Conservation (phyloP, 1,284 basidiomycete species). For the Malassezia dermatis region DNA sequence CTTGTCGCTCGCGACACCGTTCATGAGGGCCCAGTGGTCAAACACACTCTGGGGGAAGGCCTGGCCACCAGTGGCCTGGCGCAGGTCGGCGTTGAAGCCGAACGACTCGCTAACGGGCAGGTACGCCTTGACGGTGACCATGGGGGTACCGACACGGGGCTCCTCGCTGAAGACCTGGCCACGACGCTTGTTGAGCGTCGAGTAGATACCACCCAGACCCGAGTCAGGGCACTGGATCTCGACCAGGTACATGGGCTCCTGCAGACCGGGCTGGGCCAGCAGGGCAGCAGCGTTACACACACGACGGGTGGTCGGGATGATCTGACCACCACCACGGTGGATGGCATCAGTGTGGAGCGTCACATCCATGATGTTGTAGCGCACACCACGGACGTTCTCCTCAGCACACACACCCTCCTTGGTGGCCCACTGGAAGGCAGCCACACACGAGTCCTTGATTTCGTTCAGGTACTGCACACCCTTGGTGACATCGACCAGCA, state of each 20-base stretch:
- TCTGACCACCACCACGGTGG: constrained; percentile 97
- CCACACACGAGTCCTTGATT: constrained; percentile 99
- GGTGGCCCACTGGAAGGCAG: constrained; percentile 98
- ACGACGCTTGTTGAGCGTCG: constrained; percentile 84
- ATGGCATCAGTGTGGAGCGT: constrained; percentile 97
- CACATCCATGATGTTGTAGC: constrained; percentile 92
- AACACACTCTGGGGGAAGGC: constrained; percentile 96
- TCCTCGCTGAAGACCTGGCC: constrained; percentile 97
- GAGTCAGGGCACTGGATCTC: constrained; percentile 98
- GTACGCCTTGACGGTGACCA: constrained; percentile 99
- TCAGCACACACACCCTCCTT: constrained; percentile 75
- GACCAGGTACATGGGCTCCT: constrained; percentile 95
- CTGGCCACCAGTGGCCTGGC: constrained; percentile 84
- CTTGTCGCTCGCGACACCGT: constrained; percentile 60
- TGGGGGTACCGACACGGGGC: constrained; percentile 91
- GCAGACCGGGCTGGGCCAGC: constrained; percentile 78
- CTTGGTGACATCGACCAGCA: constrained; percentile 97
- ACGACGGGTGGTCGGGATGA: constrained; percentile 91
- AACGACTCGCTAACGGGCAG: constrained; percentile 94
- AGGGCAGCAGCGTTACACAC: constrained; percentile 91
- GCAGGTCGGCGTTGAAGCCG: constrained; percentile 95
- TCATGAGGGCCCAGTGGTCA: constrained; percentile 59
- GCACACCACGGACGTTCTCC: constrained; percentile 97
- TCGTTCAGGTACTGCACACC: constrained; percentile 68
- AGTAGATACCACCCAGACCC: constrained; percentile 97